A percentile compares a stretch with the other conserved stretches of the same genome.
These are phyloP conservation scores for Ganoderma lingzhi DNA, from an alignment of 1,284 basidiomycete species.

Conservation along the genomic window DNA sequence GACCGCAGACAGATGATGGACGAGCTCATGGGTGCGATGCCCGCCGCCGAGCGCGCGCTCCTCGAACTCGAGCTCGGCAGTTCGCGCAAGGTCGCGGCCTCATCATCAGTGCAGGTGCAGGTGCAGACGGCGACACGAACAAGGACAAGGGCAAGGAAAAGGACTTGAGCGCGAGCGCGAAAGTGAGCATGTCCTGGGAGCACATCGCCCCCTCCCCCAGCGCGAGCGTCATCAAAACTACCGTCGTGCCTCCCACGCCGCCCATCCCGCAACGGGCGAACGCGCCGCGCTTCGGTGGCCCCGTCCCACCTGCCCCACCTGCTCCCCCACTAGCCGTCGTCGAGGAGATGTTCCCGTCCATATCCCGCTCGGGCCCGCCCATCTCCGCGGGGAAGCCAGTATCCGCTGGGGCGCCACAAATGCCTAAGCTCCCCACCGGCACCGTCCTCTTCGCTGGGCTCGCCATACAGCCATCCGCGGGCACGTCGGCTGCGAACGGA, in stretches of 20 bases:
- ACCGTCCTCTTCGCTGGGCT: conserved; percentile 23
- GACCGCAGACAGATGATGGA: conserved; percentile 76
- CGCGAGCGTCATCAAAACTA: conserved; percentile 1
- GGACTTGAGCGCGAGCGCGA: conserved; percentile 45
- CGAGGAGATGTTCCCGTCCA: conserved; percentile 31
- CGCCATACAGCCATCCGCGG: conserved; percentile 7
- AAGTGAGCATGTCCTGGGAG: conserved; percentile 62
- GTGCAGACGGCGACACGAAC: conserved; percentile 15
- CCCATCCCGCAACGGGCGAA: conserved; percentile 39
- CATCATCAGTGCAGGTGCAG: background rate
- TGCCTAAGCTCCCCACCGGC: conserved; percentile 28
- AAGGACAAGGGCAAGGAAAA: conserved; percentile 1
- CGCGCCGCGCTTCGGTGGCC: conserved; percentile 43
- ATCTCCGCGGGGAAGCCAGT: conserved; percentile 8
- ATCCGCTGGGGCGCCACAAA: conserved; percentile 6
- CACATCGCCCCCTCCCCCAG: conserved; percentile 40
- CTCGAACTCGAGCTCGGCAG: conserved; percentile 58
- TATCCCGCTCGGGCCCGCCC: conserved; percentile 19
- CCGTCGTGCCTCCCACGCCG: conserved; percentile 20
- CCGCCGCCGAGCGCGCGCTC: conserved; percentile 62
- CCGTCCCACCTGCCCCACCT: conserved; percentile 14
- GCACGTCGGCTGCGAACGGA: conserved; percentile 6
- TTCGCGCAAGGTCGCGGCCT: conserved; percentile 34
- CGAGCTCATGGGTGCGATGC: conserved; percentile 67
- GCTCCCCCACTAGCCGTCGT: conserved; percentile 16